Base-by-base conservation (phyloP, 208 protist genomes). In the Trypanosoma platydactyli region DNA sequence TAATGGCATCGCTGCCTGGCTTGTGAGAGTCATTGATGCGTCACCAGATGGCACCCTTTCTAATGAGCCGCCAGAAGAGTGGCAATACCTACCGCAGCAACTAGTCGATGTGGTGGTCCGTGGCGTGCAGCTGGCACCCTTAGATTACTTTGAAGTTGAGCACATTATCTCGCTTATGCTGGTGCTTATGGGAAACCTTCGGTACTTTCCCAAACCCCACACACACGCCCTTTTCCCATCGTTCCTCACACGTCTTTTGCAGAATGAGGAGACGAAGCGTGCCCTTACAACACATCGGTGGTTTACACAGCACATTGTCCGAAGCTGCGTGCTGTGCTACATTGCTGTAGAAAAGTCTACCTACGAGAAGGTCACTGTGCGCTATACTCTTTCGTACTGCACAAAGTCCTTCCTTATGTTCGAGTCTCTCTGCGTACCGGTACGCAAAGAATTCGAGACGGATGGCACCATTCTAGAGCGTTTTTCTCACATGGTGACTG, bases 121-220 rank as follows among this genome's bases (percentile, higher is more conserved):
- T 48, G 76, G 77, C 16, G 84, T 81, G 9, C 73, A 83, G 62
- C 68, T 94, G 61, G 75, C 82, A 6, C 72, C 72, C 29, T 56
- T 91, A 16, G 79, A 90, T 25, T 74, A 65, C 16, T 73, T 87
- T 48, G 78, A 77, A 62, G 71, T 86, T 0, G 77, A 86, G 61
- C 72, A 83, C 58, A 80, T 94, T 64, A 83, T 92, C 64, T 80
- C 81, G 4, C 83, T 96, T 40, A 91, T 93, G 88, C 64, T 96
- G 15, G 75, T 92, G 30, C 67, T 96, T n/a, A 96, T 96, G 91
- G 91, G 91, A 51, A 96, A 96, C 76, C 90, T 81, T 11, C 49
- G 62, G 33, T 94, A 92, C 76, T 96, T 96, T 57, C 87, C 91
- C 18, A 96, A 96, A 72, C 79, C 91, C 5, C 91, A 96, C 79